A percentile compares a stretch with the other conserved stretches of the same genome.
phyloP scores from a whole-genome alignment of 441 rosid genomes.

The Syzygium malaccense region DNA sequence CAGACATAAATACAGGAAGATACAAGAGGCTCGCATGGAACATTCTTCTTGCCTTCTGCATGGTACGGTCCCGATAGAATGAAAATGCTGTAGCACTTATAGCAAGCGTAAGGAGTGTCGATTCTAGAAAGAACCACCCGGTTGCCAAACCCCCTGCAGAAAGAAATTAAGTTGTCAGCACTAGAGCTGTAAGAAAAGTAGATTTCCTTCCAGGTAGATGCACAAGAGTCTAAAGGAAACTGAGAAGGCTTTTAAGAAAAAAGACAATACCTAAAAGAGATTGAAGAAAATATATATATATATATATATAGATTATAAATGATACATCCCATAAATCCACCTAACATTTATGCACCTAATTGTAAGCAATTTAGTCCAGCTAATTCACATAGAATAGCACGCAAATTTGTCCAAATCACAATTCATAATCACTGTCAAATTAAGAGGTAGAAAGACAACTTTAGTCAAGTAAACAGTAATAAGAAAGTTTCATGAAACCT shows the following conservation, averaged over 20 bases:
- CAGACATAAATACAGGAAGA: constrained; percentile 88
- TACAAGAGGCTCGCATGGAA: constrained; percentile 83
- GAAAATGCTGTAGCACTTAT: constrained; percentile 75
- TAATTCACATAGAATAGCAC: neutral
- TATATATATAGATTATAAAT: neutral
- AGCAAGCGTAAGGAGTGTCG: constrained; percentile 62
- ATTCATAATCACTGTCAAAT: neutral
- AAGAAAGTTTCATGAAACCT: neutral
- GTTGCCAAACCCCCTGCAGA: constrained; percentile 72
- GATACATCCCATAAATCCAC: neutral
- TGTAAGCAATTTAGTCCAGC: neutral
- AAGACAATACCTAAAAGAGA: neutral
- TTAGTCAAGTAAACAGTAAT: neutral
- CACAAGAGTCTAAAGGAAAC: neutral
- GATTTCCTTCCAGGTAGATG: neutral
- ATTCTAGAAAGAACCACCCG: constrained; percentile 78
- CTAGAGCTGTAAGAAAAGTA: neutral
- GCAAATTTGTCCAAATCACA: neutral
- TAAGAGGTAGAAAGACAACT: neutral
- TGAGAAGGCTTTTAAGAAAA: neutral
- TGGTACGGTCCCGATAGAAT: constrained; percentile 59
- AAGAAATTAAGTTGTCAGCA: neutral
- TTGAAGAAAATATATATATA: neutral
- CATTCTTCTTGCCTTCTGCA: constrained; percentile 76
- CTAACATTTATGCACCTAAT: neutral